Evolutionary conservation across 2,329 filamentous ascomycete species (phyloP), one percentile per base, ranked within the genome.

Genomic region (Aspergillus sp.): DNA sequence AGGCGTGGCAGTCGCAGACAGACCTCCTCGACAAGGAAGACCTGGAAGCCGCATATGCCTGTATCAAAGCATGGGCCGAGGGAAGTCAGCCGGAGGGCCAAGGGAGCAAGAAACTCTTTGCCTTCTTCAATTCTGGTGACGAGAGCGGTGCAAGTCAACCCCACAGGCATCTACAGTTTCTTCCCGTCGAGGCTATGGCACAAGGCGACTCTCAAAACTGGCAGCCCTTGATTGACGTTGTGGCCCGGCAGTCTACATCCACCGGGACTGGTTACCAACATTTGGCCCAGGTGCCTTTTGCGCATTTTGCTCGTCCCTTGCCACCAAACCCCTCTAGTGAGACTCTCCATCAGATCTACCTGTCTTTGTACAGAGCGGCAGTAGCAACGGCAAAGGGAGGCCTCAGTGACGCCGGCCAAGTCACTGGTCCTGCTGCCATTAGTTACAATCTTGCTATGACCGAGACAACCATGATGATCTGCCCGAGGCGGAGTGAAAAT

Each of bases 391-490:
- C 66, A 2, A 57, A 59, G 13, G 72, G 64, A 57, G 73, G 21
- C 67, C 49, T 57, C 42, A 54, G 52, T 49, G 39, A 72, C 42
- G 11, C 67, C 15, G 61, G 39, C 11, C 59, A 25, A 3, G 67
- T 62, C 1, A 68, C 72, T 49, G 80, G 78, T 1, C 73, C 76
- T 2, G 72, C 80, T 0, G 75, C 77, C 0, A 81, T 86, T 49
- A 85, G 83, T 70, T 86, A 87, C 69, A 87, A 86, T 61, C 75
- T 86, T 2, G 83, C 81, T 8, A 82, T 86, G 79, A 86, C 84
- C 0, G 78, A 77, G 3, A 70, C 75, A 1, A 77, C 74, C 7
- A 85, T 87, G 82, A 78, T 82, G 56, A 80, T 87, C 19, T 78
- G 81, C 38, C 84, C 83, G 3, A 74, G 84, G 57, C 73, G 74